Percentiles rank a stretch among this genome's conserved stretches.
Conservation (phyloP, 1,139 yeast genomes). For the Ogataea hybrid region DNA sequence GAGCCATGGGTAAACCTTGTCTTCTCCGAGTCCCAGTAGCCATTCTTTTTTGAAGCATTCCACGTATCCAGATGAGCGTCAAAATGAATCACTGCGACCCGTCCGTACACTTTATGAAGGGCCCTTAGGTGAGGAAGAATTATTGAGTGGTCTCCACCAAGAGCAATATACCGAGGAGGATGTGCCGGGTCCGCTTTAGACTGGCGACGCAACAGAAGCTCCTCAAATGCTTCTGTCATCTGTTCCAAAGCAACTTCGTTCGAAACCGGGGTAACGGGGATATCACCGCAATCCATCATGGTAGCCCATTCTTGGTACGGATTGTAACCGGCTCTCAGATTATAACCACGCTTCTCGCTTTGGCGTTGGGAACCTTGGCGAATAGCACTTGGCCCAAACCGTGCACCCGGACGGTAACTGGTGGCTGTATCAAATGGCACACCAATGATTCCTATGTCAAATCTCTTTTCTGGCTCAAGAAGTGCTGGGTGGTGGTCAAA, state of each 20-base stretch:
- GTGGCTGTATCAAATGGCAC: not conserved
- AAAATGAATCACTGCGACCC: conserved; percentile 45
- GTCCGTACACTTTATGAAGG: conserved; percentile 42
- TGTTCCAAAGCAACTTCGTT: conserved; percentile 48
- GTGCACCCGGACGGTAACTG: conserved; percentile 37
- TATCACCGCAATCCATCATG: conserved; percentile 50
- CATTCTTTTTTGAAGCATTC: conserved; percentile 49
- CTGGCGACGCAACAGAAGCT: conserved; percentile 37
- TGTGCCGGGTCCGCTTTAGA: conserved; percentile 6
- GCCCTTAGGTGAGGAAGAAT: conserved; percentile 45
- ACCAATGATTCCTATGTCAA: not conserved
- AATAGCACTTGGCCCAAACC: conserved; percentile 45
- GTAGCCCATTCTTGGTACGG: conserved; percentile 27
- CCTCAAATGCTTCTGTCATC: conserved; percentile 43
- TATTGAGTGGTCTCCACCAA: conserved; percentile 56
- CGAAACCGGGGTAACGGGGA: conserved; percentile 50
- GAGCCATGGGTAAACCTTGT: conserved; percentile 49
- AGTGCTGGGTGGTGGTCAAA: conserved; percentile 1
- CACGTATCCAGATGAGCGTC: conserved; percentile 56
- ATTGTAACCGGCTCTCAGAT: conserved; percentile 29
- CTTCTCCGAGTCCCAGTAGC: conserved; percentile 43
- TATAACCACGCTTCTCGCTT: conserved; percentile 28
- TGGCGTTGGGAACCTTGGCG: conserved; percentile 36
- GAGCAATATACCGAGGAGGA: conserved; percentile 37
- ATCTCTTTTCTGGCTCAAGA: conserved; percentile 1